Conservation (phyloP, 2,329 filamentous ascomycete genomes). For the Sporothrix pallida region DNA sequence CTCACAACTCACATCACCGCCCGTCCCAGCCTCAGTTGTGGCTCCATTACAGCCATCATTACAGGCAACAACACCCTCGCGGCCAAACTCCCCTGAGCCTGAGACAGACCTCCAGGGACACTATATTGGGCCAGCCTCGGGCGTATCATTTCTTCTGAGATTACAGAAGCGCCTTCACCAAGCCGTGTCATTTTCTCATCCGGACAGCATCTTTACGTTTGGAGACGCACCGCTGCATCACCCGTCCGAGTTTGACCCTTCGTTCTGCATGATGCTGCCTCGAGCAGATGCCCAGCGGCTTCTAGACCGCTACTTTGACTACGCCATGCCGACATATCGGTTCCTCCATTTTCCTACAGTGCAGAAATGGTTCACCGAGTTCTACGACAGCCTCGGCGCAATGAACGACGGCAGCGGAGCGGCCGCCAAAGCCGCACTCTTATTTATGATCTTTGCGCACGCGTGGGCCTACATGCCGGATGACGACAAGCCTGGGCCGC, state of each 20-base stretch:
- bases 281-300: not conserved
- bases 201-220: constrained; percentile 53
- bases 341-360: constrained; percentile 53
- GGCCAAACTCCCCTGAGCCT: constrained; percentile 51
- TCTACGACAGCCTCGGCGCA: constrained; percentile 51
- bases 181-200: constrained; percentile 45
- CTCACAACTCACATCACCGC: not conserved
- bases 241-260: constrained; percentile 8
- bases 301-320: constrained; percentile 48
- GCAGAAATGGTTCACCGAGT: constrained; percentile 51
- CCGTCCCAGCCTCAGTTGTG: not conserved
- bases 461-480: not conserved
- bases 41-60: not conserved
- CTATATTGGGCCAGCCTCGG: constrained; percentile 55
- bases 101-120: constrained; percentile 54
- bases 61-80: not conserved
- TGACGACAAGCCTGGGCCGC: not conserved
- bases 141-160: constrained; percentile 55
- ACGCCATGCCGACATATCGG: constrained; percentile 50
- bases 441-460: constrained; percentile 53
- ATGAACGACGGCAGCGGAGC: constrained; percentile 1
- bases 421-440: constrained; percentile 40
- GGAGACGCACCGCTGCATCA: constrained; percentile 48
- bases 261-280: constrained; percentile 8
- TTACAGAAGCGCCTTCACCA: constrained; percentile 56